Evolutionary conservation across 805 yeast genomes (phyloP).

Genomic region (Kazachstania martiniae): DNA sequence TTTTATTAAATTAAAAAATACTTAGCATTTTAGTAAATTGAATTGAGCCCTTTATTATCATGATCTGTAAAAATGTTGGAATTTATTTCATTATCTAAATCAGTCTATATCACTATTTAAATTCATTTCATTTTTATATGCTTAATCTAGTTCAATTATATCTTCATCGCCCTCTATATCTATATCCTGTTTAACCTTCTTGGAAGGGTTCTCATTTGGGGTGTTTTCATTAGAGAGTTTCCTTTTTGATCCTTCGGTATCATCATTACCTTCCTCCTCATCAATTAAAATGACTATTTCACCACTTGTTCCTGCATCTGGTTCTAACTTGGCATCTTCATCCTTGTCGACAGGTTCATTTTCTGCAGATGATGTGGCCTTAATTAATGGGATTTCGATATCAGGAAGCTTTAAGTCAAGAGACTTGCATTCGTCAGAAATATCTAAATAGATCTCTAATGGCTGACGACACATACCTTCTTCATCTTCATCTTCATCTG

Average conservation of each 20-base stretch:
- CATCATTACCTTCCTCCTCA: constrained; percentile 10
- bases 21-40: background rate
- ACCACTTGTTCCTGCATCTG: background rate
- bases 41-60: no score
- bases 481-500: constrained; percentile 65
- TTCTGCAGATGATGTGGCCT: constrained; percentile 2
- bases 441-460: constrained; percentile 47
- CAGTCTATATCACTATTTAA: background rate
- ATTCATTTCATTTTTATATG: background rate
- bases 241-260: background rate
- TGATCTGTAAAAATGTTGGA: no score
- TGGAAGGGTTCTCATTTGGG: background rate
- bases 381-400: constrained; percentile 22
- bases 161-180: constrained; percentile 5
- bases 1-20: background rate
- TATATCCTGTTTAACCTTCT: background rate
- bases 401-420: constrained; percentile 23
- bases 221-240: background rate
- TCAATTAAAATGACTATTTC: constrained; percentile 4
- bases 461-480: constrained; percentile 33
- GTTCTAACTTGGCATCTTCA: background rate
- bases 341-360: constrained; percentile 3
- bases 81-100: no score
- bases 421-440: constrained; percentile 7
- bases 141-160: constrained; percentile 2